Evolutionary conservation across 1,284 basidiomycete genomes (phyloP).

Genomic region (Tausonia pullulans): DNA sequence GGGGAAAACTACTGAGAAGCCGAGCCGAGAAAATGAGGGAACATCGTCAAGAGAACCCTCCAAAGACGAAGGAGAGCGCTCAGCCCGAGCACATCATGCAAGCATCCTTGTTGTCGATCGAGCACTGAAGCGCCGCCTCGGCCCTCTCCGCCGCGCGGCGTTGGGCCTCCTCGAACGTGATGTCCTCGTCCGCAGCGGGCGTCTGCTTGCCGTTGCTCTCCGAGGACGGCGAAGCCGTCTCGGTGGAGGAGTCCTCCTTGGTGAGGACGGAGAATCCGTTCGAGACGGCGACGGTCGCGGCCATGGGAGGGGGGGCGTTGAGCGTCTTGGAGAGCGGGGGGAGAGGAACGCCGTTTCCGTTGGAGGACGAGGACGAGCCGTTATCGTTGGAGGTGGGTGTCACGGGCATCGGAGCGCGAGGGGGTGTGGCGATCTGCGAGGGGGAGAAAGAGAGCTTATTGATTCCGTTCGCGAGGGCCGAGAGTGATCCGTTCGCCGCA

Average conservation of each 20-base stretch:
- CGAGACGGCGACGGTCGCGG: conserved; percentile 23
- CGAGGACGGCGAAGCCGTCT: conserved; percentile 17
- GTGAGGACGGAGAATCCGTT: conserved; percentile 3
- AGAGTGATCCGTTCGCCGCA: conserved; percentile 4
- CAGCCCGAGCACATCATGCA: conserved; percentile 37
- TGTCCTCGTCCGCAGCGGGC: conserved; percentile 32
- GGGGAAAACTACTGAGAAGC: too few relatives aligned
- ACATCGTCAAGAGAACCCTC: neutral
- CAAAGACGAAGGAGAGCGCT: neutral
- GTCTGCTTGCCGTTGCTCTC: neutral
- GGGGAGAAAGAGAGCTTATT: conserved; percentile 17
- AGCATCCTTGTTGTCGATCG: conserved; percentile 37
- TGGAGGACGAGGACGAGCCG: conserved; percentile 10
- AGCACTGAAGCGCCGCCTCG: conserved; percentile 22
- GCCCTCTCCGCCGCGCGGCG: conserved; percentile 34
- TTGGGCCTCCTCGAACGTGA: conserved; percentile 38
- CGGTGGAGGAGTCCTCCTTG: conserved; percentile 14
- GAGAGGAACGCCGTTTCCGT: too few relatives aligned
- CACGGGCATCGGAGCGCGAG: neutral
- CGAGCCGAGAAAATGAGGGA: too few relatives aligned
- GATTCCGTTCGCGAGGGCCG: conserved; percentile 12
- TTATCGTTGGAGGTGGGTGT: too few relatives aligned
- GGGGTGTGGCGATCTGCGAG: conserved; percentile 13
- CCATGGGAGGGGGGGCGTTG: conserved; percentile 21
- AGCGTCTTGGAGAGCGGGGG: conserved; percentile 5